Evolutionary conservation across 2,329 filamentous ascomycete species (phyloP).

Genomic region (Ascomycota sp.): DNA sequence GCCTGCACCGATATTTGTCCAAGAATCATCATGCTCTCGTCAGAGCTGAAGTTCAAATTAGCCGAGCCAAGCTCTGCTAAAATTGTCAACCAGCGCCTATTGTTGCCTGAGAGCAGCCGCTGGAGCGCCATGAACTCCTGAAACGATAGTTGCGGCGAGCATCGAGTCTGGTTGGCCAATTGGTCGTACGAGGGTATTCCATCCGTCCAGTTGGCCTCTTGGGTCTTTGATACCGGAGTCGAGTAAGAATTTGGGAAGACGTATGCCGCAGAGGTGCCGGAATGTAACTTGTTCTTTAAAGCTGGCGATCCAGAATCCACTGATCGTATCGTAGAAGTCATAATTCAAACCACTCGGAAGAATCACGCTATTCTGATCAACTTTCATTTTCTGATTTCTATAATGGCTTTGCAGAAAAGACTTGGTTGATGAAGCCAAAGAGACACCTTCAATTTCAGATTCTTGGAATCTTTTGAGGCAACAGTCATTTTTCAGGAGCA

Average conservation of each 20-base stretch:
- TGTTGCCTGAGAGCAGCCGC: conserved; percentile 20
- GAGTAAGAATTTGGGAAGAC: conserved; percentile 2
- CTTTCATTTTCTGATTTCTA: background rate
- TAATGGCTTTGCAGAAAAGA: conserved; percentile 9
- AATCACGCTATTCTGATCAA: background rate
- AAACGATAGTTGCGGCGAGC: conserved; percentile 20
- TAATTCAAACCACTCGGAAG: conserved; percentile 2
- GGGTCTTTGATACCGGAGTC: conserved; percentile 1
- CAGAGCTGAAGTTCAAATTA: conserved; percentile 35
- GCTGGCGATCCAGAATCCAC: conserved; percentile 1
- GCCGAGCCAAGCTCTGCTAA: conserved; percentile 27
- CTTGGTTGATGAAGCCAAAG: conserved; percentile 8
- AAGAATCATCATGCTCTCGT: conserved; percentile 25
- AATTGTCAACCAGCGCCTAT: conserved; percentile 26
- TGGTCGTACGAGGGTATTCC: conserved; percentile 23
- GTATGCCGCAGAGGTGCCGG: conserved; percentile 16
- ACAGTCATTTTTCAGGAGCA: background rate
- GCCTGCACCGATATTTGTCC: conserved; percentile 28
- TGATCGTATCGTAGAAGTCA: conserved; percentile 1
- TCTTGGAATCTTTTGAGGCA: background rate
- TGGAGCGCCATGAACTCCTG: conserved; percentile 33
- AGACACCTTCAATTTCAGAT: background rate
- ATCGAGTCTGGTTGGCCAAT: conserved; percentile 24
- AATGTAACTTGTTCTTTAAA: conserved; percentile 16
- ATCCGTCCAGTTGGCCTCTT: background rate